These are phyloP conservation scores for Penicillium capsulatum DNA, from an alignment of 2,329 filamentous ascomycete species.

Conservation along the genomic window DNA sequence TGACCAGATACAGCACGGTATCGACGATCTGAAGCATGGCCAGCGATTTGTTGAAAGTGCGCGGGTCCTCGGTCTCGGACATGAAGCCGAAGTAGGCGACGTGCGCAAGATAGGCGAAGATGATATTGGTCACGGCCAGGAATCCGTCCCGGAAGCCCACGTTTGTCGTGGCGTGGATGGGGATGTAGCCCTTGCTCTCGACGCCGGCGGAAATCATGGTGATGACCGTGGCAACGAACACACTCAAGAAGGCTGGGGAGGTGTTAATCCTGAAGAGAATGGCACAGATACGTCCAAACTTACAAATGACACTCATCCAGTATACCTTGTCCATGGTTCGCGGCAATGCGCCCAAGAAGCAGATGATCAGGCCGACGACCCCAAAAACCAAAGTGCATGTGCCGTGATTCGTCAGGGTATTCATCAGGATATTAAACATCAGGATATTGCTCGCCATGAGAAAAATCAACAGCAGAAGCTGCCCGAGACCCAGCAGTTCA, in stretches of 20 bases:
- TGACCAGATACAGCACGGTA: constrained; percentile 60
- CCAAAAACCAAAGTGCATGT: constrained; percentile 62
- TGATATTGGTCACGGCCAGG: constrained; percentile 61
- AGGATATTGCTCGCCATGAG: constrained; percentile 67
- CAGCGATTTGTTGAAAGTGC: constrained; percentile 60
- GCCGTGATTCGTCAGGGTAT: constrained; percentile 57
- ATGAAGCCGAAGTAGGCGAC: constrained; percentile 65
- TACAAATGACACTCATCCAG: constrained; percentile 57
- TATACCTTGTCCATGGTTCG: constrained; percentile 60
- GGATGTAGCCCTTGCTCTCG: constrained; percentile 38
- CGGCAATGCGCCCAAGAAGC: constrained; percentile 56
- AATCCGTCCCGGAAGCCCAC: constrained; percentile 53
- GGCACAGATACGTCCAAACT: too few relatives aligned
- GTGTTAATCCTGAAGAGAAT: too few relatives aligned
- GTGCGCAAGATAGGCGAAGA: constrained; percentile 66
- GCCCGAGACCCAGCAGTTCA: constrained; percentile 58
- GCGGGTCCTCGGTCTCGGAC: constrained; percentile 58
- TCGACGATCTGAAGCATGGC: constrained; percentile 58
- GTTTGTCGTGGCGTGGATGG: constrained; percentile 35
- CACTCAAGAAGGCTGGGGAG: constrained; percentile 55
- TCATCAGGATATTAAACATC: constrained; percentile 65
- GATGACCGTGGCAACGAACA: constrained; percentile 59
- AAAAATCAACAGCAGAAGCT: constrained; percentile 62
- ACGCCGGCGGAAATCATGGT: constrained; percentile 64
- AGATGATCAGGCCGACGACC: constrained; percentile 56